Base-by-base conservation (phyloP, 495 filamentous ascomycete species). In the Xeromyces bisporus region DNA sequence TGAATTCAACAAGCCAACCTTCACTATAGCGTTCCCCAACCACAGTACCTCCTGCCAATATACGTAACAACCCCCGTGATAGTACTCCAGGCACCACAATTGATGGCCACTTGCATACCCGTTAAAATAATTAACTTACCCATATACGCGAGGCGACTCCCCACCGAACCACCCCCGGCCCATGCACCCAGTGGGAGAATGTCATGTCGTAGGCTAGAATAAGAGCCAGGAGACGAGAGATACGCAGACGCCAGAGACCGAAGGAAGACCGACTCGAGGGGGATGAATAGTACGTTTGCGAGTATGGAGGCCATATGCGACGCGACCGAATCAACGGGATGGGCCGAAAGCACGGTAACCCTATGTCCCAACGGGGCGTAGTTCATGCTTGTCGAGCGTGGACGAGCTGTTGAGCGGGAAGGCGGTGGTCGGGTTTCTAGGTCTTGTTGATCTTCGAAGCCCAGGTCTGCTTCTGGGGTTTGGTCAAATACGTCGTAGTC, bases 331-430 rank as follows among this genome's bases (percentile, higher is more conserved):
- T 62, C 55, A 3, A 61, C 53, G 2, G 57, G 54, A 27, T 62
- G 51, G 3, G 56, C 49, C n/a, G 62, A 63, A n/a, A 69, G 60
- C 2, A 62, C 51, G 0, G 65, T 69, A 2, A 68, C 51, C 30
- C 65, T 52, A 35, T 67, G 54, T 11, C 48, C 33, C 6, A 33
- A 34, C 18, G 42, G 26, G 17, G 31, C 26, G 7, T 32, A 23
- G 23, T 23, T 32, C n/a, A 27, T 33, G 2, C 28, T 11, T 5
- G 15, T 12, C 18, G 36, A 15, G 18, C 27, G 40, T 29, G 37
- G 32, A 16, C 24, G 44, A 14, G 34, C 39, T n/a, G 25, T 42
- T 7, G 32, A 24, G 32, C 37, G 33, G 20, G 46, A 45, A 35
- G 42, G 35, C 4, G 31, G 35, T 0, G 38, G 41, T 23, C 26